Conservation (phyloP, 2,329 filamentous ascomycete species). For the Alternaria solani region DNA sequence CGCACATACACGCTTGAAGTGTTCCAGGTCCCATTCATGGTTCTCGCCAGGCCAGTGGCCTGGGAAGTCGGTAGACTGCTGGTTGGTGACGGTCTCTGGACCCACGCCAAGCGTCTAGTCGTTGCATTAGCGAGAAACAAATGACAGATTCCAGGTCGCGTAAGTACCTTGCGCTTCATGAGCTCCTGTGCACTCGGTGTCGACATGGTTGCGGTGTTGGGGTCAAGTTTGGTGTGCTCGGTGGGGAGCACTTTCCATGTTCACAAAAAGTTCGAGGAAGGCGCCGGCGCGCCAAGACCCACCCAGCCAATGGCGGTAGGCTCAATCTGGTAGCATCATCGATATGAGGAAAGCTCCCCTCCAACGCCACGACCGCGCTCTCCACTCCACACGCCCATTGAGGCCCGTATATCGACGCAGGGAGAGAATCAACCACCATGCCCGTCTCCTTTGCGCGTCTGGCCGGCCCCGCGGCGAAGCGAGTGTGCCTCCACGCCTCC, state of each 20-base stretch:
- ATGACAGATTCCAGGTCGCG: constrained; percentile 18
- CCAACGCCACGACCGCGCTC: constrained; percentile 44
- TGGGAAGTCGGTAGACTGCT: constrained; percentile 89
- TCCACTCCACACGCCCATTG: constrained; percentile 47
- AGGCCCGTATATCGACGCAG: constrained; percentile 41
- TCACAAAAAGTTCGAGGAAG: constrained; percentile 38
- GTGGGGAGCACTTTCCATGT: constrained; percentile 24
- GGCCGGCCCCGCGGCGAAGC: constrained; percentile 74
- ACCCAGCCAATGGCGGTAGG: constrained; percentile 39
- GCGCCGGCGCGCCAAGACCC: constrained; percentile 33
- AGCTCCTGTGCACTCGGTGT: constrained; percentile 61
- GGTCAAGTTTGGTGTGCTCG: constrained; percentile 22
- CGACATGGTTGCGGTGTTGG: constrained; percentile 52
- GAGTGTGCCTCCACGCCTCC: constrained; percentile 66
- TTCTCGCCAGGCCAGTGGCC: constrained; percentile 90
- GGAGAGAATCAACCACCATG: constrained; percentile 62
- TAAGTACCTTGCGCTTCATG: constrained; percentile 67
- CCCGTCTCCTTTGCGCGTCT: constrained; percentile 75
- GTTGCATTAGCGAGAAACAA: constrained; percentile 17
- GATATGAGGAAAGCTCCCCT: constrained; percentile 37
- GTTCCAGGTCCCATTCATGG: constrained; percentile 76
- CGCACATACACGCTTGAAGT: constrained; percentile 67
- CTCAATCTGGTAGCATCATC: constrained; percentile 43
- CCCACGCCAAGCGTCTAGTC: constrained; percentile 83
- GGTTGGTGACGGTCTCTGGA: constrained; percentile 87